phyloP scores from a whole-genome alignment of 148 eudicot species.

The Rhododendron griersonianum region DNA sequence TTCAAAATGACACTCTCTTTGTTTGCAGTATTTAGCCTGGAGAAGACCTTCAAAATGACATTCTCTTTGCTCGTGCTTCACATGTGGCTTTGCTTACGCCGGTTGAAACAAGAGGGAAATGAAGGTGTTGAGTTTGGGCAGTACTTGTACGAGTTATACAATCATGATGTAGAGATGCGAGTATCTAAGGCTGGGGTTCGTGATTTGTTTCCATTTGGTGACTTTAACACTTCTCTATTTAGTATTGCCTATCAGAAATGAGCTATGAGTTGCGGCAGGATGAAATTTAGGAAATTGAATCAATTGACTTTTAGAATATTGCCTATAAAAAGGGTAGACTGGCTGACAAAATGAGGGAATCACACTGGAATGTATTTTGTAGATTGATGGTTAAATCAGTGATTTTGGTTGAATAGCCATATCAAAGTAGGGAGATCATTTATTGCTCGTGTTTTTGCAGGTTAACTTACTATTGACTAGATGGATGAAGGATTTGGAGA shows the following conservation, averaged over 20 bases:
- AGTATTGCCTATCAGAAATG: neutral
- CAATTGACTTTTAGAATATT: neutral
- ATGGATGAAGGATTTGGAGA: conserved; percentile 99
- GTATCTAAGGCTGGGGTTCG: conserved; percentile 99
- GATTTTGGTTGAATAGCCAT: neutral
- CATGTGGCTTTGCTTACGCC: conserved; percentile 92
- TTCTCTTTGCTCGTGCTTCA: conserved; percentile 90
- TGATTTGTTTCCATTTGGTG: conserved; percentile 15
- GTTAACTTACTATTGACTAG: conserved; percentile 77
- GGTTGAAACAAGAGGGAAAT: conserved; percentile 81
- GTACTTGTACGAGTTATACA: conserved; percentile 82
- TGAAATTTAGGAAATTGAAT: neutral
- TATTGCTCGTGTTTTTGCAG: conserved; percentile 31
- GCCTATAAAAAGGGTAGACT: neutral
- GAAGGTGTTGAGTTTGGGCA: conserved; percentile 97
- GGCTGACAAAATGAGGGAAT: neutral
- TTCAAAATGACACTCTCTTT: conserved; percentile 68
- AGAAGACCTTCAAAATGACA: conserved; percentile 88
- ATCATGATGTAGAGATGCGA: conserved; percentile 92
- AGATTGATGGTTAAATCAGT: neutral
- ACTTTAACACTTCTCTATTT: neutral
- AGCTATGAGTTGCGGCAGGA: neutral
- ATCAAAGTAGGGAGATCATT: neutral
- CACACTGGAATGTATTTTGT: neutral
- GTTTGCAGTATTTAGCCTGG: conserved; percentile 84